Evolutionary conservation across 2,329 filamentous ascomycete species (phyloP), one percentile per base, ranked within the genome.

Genomic region (Beauveria medogensis): DNA sequence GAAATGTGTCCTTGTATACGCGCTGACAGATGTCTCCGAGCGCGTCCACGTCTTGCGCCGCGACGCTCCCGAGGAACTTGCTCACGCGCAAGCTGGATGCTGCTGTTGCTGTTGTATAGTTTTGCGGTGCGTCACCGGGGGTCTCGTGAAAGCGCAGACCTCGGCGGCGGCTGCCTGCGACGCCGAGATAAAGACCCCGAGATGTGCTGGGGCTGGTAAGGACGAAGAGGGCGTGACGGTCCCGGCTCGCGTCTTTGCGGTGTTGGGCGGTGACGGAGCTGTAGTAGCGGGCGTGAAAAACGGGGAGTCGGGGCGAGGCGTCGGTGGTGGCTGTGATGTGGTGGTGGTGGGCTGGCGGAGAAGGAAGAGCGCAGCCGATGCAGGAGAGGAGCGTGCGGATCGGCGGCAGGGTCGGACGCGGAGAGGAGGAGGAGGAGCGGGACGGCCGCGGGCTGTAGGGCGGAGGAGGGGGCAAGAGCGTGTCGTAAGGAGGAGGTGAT

Each of bases 21-120:
- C n/a, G 24, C 10, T 60, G 58, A 46, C 67, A 68, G 14, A 67
- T 28, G n/a, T 56, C 20, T 0, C 56, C 55, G 20, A 69, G 58
- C 43, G 62, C 54, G 14, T 64, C 63, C 5, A 69, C 34, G 18
- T 66, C 60, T 7, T 62, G 47, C 6, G 63, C 56, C 24, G 65
- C 57, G 12, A 70, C 62, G 12, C 64, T 66, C n/a, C 69, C 67
- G 12, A 69, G 61, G 9, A 61, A 58, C 14, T 47, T 59, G 48
- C 62, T 63, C 24, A 61, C 55, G 12, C 64, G 56, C 26, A 67
- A 55, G 5, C 56, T 3, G 10, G 62, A 43, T 37, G 41, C 34
- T 37, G 34, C 14, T 37, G 34, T 37, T 37, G 34, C 34, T 16
- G 34, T 14, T 16, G 34, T 37, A 16, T 16, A 14, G 26, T 7